These are phyloP conservation scores for Gaertneriomyces sp. DNA, from an alignment of 192 early-diverging fungal genomes.

Conservation along the genomic window DNA sequence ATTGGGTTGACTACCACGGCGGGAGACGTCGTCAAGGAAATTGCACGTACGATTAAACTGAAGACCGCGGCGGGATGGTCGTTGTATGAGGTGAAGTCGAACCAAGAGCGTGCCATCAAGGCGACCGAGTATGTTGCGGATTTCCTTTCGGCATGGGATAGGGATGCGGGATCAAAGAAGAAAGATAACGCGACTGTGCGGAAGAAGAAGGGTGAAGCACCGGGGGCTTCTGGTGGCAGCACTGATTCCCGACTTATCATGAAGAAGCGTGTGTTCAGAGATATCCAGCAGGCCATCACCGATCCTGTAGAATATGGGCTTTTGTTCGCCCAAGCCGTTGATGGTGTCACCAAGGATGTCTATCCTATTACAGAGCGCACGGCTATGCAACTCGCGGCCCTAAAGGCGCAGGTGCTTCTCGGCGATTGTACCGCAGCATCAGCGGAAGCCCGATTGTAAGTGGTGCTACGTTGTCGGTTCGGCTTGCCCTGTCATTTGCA, in stretches of 20 bases:
- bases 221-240: slow-evolving; percentile 6
- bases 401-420: slow-evolving; percentile 44
- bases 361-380: slow-evolving; percentile 42
- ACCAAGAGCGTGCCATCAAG: slow-evolving; percentile 40
- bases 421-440: slow-evolving; percentile 40
- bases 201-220: slow-evolving; percentile 25
- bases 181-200: slow-evolving; percentile 17
- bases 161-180: slow-evolving; percentile 26
- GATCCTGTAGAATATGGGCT: slow-evolving; percentile 47
- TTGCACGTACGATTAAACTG: slow-evolving; percentile 43
- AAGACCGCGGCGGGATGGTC: slow-evolving; percentile 51
- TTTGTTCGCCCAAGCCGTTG: slow-evolving; percentile 45
- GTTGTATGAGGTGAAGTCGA: slow-evolving; percentile 37
- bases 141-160: slow-evolving; percentile 42
- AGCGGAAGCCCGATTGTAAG: slow-evolving; percentile 34
- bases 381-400: slow-evolving; percentile 46
- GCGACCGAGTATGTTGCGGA: slow-evolving; percentile 54
- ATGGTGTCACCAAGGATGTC: slow-evolving; percentile 43
- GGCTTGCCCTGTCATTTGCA: background rate
- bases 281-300: slow-evolving; percentile 32
- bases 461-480: background rate
- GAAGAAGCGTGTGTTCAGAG: slow-evolving; percentile 52
- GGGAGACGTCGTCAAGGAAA: slow-evolving; percentile 49
- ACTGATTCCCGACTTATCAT: slow-evolving; percentile 37
- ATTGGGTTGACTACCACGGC: slow-evolving; percentile 43